Conservation (phyloP, 2,329 filamentous ascomycete genomes). For the Cladosporium sp. region DNA sequence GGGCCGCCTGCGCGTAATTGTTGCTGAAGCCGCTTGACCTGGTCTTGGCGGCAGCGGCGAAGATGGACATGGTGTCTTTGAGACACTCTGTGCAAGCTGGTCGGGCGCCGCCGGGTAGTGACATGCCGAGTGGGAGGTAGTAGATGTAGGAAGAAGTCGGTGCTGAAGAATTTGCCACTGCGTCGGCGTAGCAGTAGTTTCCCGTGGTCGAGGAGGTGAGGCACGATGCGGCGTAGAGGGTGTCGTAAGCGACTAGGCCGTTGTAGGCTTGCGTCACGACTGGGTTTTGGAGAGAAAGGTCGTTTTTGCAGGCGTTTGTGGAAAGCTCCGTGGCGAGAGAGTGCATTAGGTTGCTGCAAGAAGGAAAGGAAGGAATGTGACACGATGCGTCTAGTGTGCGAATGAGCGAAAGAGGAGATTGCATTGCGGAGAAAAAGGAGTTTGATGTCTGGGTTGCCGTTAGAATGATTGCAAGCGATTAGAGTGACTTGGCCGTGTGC, state of each 20-base stretch:
- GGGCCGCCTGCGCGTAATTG: constrained; percentile 71
- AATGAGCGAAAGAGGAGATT: constrained; percentile 13
- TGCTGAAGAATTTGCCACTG: constrained; percentile 72
- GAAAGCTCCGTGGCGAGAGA: constrained; percentile 64
- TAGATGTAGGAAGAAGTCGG: constrained; percentile 78
- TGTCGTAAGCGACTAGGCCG: constrained; percentile 74
- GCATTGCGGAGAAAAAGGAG: constrained; percentile 72
- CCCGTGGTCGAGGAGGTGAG: constrained; percentile 62
- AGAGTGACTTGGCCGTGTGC: constrained; percentile 29
- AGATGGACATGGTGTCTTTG: constrained; percentile 78
- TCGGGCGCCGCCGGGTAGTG: constrained; percentile 64
- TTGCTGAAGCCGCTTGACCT: constrained; percentile 56
- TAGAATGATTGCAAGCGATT: not conserved
- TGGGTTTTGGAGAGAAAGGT: constrained; percentile 67
- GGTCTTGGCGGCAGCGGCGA: constrained; percentile 67
- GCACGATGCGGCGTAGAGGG: constrained; percentile 79
- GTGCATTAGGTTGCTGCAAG: constrained; percentile 67
- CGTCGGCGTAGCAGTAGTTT: constrained; percentile 75
- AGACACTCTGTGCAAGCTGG: constrained; percentile 77
- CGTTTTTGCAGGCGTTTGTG: constrained; percentile 51
- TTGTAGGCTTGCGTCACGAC: constrained; percentile 72
- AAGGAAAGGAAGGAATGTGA: constrained; percentile 58
- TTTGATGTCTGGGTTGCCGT: constrained; percentile 64
- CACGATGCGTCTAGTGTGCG: constrained; percentile 65
- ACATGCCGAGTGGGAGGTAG: constrained; percentile 76